Base-by-base conservation (phyloP, 768 basidiomycete species). In the Podaxis pistillaris region DNA sequence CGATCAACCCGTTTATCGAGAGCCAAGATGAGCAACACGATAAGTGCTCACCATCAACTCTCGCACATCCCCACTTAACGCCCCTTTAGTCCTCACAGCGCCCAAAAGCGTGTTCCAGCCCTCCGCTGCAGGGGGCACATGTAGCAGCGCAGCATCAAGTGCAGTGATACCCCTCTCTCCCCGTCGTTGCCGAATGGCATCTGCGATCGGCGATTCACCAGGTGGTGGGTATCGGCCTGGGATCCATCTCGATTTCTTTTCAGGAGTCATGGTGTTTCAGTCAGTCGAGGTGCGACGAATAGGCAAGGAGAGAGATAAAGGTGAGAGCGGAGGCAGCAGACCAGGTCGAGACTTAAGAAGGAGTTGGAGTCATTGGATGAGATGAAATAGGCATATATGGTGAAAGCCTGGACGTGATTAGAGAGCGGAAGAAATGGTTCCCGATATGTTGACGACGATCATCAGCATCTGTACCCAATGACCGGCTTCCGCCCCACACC, bases 41-140 rank as follows among this genome's bases (percentile, higher is more conserved):
- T 46, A 30, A 26, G 22, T 9, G 65, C 76, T 24, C 54, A 82
- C 82, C 80, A 83, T 83, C 2, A 83, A 71, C 68, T 85, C 83
- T 46, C 83, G 74, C 15, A 85, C 70, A 68, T 82, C 78, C 0
- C 77, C 81, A 4, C 78, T 78, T 5, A 85, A 72, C 6, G 73
- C 73, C 22, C 83, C 83, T 62, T 79, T 78, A 0, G 75, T 80
- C 64, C 83, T 76, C 4, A 85, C 74, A 0, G 81, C 82, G 6
- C 81, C 82, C 37, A 83, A 70, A 3, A 85, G 74, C 3, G 74
- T 73, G 64, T 82, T 83, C 77, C 81, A 85, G 3, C 83, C 83
- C 6, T 77, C 76, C 3, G 82, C 83, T 36, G 80, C 73, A 0
- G 77, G 74, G 0, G 82, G 82, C 15, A 79, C 77, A 65, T 83